Base-by-base conservation (phyloP, 2,329 filamentous ascomycete genomes). In the Cercospora brassicicola region DNA sequence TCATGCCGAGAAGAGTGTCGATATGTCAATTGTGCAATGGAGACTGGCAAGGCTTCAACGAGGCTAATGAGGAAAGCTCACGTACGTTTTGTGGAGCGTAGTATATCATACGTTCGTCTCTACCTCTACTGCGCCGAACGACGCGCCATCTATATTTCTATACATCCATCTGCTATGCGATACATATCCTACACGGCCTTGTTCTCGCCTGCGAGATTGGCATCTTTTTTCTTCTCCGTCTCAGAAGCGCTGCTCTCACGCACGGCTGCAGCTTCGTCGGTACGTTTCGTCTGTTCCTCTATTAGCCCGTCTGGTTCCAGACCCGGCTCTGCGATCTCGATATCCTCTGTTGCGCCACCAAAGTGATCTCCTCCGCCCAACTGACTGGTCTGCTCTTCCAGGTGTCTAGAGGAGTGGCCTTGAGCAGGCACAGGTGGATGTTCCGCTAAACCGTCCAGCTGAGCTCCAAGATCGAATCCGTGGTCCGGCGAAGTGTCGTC, bases 321-420 rank as follows among this genome's bases (percentile, higher is more conserved):
- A 18, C 48, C 72, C 1, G 70, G 72, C 56, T 74, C 74, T 36
- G 71, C 70, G 20, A 76, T 60, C 8, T 48, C 67, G 3, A 74
- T 26, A 10, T 76, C 75, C 53, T 76, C 75, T 7, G 23, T 59
- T 18, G 62, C 31, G n/a, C 76, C 75, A 31, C 69, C 62, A 48
- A 78, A 76, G 23, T 68, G 71, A 31, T 77, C 75, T 7, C 75
- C 75, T 30, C 74, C 74, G 4, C 65, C 64, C 6, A 69, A 71
- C 15, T 73, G 30, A 28, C 66, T 74, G 9, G 71, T 73, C 39
- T 76, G 74, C 9, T 69, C 48, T 1, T 71, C 59, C 5, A 66
- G 48, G 18, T 68, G 7, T 11, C 11, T 59, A 18, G 36, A n/a
- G 36, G 36, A n/a, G 15, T 42, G 36, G 2, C 15, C 36, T 15